Conservation (phyloP, 2,329 filamentous ascomycete genomes). For the Aureobasidium sp. region DNA sequence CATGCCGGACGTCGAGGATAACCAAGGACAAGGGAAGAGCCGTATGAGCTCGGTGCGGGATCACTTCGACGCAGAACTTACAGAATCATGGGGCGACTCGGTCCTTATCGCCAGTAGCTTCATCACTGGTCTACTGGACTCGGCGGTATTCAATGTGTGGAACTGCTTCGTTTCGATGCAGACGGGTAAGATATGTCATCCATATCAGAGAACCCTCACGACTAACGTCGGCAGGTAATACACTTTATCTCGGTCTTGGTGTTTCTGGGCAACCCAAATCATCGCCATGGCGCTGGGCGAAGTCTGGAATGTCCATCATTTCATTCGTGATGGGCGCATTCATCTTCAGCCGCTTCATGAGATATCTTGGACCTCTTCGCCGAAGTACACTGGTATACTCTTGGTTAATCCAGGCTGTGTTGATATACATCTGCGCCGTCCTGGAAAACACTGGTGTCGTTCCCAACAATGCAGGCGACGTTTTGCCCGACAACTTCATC, state of each 20-base stretch:
- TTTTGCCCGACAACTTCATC: slow-evolving; percentile 34
- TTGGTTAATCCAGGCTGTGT: slow-evolving; percentile 33
- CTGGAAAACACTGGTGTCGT: slow-evolving; percentile 31
- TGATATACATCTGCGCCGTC: slow-evolving; percentile 31
- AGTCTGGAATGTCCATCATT: slow-evolving; percentile 60
- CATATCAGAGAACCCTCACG: background rate
- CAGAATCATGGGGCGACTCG: slow-evolving; percentile 56
- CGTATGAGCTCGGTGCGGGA: background rate
- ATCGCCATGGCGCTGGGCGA: slow-evolving; percentile 55
- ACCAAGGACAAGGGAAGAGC: background rate
- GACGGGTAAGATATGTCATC: slow-evolving; percentile 46
- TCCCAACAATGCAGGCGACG: slow-evolving; percentile 27
- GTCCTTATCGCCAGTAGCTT: slow-evolving; percentile 65
- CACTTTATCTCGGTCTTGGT: slow-evolving; percentile 69
- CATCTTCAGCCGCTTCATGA: slow-evolving; percentile 62
- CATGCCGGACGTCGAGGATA: slow-evolving; percentile 2
- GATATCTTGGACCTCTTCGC: slow-evolving; percentile 50
- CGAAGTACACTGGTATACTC: slow-evolving; percentile 54
- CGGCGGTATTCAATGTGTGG: slow-evolving; percentile 67
- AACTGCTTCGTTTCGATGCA: slow-evolving; percentile 79
- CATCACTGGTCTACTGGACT: slow-evolving; percentile 70
- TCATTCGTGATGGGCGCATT: slow-evolving; percentile 67
- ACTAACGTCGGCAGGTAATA: slow-evolving; percentile 46
- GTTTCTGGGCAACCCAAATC: slow-evolving; percentile 47
- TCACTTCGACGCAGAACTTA: slow-evolving; percentile 43